Conservation (phyloP, 1,139 yeast genomes). For the Kodamaea fungicola region DNA sequence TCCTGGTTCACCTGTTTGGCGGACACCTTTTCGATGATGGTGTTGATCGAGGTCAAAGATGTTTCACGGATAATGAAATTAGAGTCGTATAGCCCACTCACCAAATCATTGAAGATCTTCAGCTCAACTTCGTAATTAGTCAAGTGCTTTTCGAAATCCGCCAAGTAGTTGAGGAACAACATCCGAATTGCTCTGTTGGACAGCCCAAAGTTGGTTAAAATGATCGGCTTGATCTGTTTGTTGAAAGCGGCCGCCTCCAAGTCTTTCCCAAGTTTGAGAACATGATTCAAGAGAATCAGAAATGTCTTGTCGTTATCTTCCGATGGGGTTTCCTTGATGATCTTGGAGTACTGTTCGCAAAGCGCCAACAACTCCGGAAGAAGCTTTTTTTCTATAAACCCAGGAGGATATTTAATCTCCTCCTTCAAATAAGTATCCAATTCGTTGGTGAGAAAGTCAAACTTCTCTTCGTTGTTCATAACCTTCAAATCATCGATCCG, state of each 20-base stretch:
- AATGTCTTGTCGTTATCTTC: slow-evolving; percentile 35
- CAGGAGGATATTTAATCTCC: slow-evolving; percentile 46
- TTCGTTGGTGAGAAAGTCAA: slow-evolving; percentile 48
- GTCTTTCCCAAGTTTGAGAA: slow-evolving; percentile 43
- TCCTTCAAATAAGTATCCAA: slow-evolving; percentile 27
- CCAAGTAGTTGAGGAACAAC: slow-evolving; percentile 61
- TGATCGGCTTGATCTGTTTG: slow-evolving; percentile 55
- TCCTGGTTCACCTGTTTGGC: slow-evolving; percentile 88
- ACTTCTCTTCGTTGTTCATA: slow-evolving; percentile 47
- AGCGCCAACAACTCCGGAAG: slow-evolving; percentile 60
- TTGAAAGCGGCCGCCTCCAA: slow-evolving; percentile 40
- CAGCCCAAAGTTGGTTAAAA: slow-evolving; percentile 58
- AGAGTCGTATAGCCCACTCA: slow-evolving; percentile 82
- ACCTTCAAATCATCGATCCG: slow-evolving; percentile 53
- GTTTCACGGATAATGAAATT: slow-evolving; percentile 78
- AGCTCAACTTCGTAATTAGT: slow-evolving; percentile 64
- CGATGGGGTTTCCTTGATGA: slow-evolving; percentile 25
- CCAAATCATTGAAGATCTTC: slow-evolving; percentile 62
- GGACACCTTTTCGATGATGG: slow-evolving; percentile 62
- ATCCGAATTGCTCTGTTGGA: slow-evolving; percentile 78
- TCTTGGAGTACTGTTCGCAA: slow-evolving; percentile 25
- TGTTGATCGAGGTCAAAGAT: slow-evolving; percentile 68
- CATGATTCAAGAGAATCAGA: slow-evolving; percentile 43
- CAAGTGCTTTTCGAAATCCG: slow-evolving; percentile 50
- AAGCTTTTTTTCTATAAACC: slow-evolving; percentile 59